Percentiles rank a stretch among this genome's conserved stretches.
phyloP scores from a whole-genome alignment of 73 alveolate species.

The Symbiodinium natans region DNA sequence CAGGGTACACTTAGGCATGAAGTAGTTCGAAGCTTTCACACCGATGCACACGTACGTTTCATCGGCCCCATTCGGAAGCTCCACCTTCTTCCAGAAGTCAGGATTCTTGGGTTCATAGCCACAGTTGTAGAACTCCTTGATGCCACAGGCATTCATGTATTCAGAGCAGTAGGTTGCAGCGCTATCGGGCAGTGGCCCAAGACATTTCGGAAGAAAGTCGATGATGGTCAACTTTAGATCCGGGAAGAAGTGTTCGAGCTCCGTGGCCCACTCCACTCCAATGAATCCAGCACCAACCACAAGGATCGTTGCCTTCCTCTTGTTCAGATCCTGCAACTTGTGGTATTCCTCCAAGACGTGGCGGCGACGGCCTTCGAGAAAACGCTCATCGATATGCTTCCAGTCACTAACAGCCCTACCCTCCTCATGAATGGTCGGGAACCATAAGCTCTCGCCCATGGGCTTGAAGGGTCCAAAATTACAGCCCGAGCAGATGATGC shows the following conservation, averaged over 20 bases:
- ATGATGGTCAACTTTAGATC: conserved; percentile 66
- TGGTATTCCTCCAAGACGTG: conserved; percentile 76
- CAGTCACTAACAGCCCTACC: conserved; percentile 69
- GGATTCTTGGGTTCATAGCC: conserved; percentile 29
- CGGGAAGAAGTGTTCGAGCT: conserved; percentile 39
- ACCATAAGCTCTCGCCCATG: conserved; percentile 86
- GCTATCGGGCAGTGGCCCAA: conserved; percentile 81
- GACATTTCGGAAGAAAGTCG: conserved; percentile 72
- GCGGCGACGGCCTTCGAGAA: conserved; percentile 91
- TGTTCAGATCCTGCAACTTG: conserved; percentile 44
- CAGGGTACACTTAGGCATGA: conserved; percentile 86
- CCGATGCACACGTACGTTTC: conserved; percentile 93
- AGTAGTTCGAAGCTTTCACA: conserved; percentile 87
- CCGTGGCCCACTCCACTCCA: conserved; percentile 92
- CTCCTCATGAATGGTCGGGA: conserved; percentile 77
- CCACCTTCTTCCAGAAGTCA: conserved; percentile 76
- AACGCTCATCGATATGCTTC: conserved; percentile 93
- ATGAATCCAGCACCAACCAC: conserved; percentile 94
- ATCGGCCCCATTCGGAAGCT: conserved; percentile 73
- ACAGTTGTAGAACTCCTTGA: conserved; percentile 86
- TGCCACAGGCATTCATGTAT: conserved; percentile 59
- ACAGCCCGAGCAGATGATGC: conserved; percentile 91
- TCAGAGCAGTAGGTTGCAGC: conserved; percentile 89
- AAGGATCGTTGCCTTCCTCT: conserved; percentile 69
- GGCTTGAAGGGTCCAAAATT: conserved; percentile 92